Evolutionary conservation across 1,139 yeast species (phyloP), one percentile per base, ranked within the genome.

Genomic region (Yamadazyma aaseri): DNA sequence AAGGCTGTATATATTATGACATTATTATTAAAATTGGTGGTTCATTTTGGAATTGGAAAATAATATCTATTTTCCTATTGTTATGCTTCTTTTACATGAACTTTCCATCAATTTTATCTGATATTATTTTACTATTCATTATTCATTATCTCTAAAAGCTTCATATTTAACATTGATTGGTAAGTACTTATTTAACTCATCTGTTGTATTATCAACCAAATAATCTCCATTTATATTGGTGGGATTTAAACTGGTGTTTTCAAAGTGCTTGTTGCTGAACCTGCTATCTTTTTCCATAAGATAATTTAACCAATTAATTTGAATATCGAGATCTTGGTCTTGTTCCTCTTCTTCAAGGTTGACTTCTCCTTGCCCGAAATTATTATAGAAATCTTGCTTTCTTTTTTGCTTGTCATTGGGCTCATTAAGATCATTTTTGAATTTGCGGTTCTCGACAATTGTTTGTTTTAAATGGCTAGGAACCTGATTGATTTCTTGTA

Each of bases 261-360:
- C 45, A 39, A 60, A 68, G 40, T 65, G 65, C 41, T 63, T 66
- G 35, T 67, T 70, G 6, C 73, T 73, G 38, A 69, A 55, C 40
- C 65, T 65, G 34, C 64, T 49, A 42, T 70, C 74, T 38, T 70
- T 70, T 39, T 70, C 76, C 8, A 66, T 58, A 42, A 69, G 50
- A 41, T 65, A 70, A 35, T 61, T 60, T 29, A 69, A 51, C 76
- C 76, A 70, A 32, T 49, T 44, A 23, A 68, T 48, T 36, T 57
- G 55, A 14, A 49, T 45, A 29, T 58, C 58, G n/a, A 61, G 60
- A 16, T 62, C 67, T 8, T 62, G 66, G n/a, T 58, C 63, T 6
- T 55, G 51, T 7, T 55, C 60, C 13, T 44, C 53, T 20, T 44
- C 31, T 20, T 57, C 64, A 11, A 53, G 56, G 13, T 46, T 55